Percentiles rank a stretch among this genome's conserved stretches.
Conservation (phyloP, 257 asterid species). For the Plantago major region DNA sequence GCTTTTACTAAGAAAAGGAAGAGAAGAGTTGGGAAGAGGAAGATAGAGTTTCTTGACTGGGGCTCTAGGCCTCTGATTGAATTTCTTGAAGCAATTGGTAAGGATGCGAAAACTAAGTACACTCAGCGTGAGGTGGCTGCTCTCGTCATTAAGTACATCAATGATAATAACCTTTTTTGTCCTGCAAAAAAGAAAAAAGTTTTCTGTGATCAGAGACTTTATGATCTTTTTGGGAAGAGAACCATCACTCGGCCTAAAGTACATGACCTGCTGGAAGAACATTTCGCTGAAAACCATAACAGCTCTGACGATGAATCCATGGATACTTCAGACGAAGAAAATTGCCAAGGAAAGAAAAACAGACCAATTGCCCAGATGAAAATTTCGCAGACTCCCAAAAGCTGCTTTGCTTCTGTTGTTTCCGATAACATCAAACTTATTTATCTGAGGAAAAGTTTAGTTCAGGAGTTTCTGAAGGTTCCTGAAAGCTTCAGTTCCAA, state of each 20-base stretch:
- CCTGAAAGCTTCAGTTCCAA: conserved; percentile 54
- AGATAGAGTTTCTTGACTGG: conserved; percentile 69
- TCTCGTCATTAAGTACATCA: conserved; percentile 47
- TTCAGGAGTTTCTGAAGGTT: conserved; percentile 60
- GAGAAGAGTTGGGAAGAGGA: conserved; percentile 45
- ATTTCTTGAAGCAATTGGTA: conserved; percentile 70
- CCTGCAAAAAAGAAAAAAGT: conserved; percentile 70
- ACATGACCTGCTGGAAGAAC: conserved; percentile 64
- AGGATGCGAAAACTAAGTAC: conserved; percentile 46
- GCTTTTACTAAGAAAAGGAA: conserved; percentile 47
- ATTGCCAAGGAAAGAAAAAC: conserved; percentile 27
- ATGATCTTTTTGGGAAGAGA: conserved; percentile 65
- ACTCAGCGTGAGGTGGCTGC: conserved; percentile 56
- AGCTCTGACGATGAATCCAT: conserved; percentile 57
- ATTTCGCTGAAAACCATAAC: conserved; percentile 67
- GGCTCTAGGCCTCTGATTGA: conserved; percentile 74
- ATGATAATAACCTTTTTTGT: conserved; percentile 44
- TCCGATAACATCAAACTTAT: conserved; percentile 70
- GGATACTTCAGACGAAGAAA: conserved; percentile 58
- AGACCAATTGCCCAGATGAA: conserved; percentile 18
- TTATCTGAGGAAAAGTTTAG: conserved; percentile 58
- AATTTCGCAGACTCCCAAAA: conserved; percentile 43
- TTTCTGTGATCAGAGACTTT: conserved; percentile 61
- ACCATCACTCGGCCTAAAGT: conserved; percentile 46
- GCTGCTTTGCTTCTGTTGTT: conserved; percentile 71